These are phyloP conservation scores for Blastomyces percursus DNA, from an alignment of 2,329 filamentous ascomycete genomes.

Conservation along the genomic window DNA sequence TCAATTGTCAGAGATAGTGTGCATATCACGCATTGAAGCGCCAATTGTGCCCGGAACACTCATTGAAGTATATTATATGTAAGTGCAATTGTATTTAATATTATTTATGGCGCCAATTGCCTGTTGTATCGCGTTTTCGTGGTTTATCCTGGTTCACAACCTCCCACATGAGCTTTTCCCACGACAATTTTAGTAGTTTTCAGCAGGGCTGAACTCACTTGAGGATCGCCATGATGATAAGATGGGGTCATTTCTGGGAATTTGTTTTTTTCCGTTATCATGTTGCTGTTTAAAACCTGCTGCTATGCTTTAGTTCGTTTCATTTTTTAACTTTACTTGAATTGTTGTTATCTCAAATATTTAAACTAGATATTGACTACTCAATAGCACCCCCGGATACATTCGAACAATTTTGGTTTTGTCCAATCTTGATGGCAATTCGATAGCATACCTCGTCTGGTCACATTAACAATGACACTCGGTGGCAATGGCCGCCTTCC, in stretches of 20 bases:
- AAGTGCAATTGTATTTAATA: not conserved
- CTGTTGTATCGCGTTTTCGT: not conserved
- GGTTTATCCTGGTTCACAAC: not conserved
- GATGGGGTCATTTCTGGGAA: not conserved
- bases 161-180: too few species aligned
- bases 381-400: not conserved
- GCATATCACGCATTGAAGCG: not conserved
- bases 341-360: not conserved
- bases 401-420: not conserved
- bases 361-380: not conserved
- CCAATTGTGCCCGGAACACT: not conserved
- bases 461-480: not conserved
- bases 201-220: not conserved
- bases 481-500: constrained; percentile 10
- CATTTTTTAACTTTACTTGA: not conserved
- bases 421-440: not conserved
- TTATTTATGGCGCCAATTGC: not conserved
- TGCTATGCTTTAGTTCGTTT: not conserved
- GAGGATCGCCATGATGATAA: not conserved
- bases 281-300: not conserved
- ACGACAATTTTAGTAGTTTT: not conserved
- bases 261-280: not conserved
- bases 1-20: not conserved
- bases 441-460: not conserved
- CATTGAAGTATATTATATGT: not conserved